Base-by-base conservation (phyloP, 2,329 filamentous ascomycete species). In the Ascochyta viciae-villosae region DNA sequence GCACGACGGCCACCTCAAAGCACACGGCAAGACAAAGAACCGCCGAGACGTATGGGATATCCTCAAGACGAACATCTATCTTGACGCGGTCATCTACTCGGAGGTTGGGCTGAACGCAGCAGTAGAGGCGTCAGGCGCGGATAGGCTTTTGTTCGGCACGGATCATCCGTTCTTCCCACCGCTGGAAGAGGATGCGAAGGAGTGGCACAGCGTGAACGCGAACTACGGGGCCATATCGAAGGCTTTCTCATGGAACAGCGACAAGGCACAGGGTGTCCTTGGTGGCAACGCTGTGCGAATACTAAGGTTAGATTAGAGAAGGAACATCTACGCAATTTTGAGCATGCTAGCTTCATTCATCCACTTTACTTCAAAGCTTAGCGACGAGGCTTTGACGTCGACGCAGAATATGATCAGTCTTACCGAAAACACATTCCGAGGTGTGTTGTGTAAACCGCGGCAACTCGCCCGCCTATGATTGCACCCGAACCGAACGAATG, bases 161-260 rank as follows among this genome's bases (percentile, higher is more conserved):
- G 90, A 93, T 71, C 89, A 93, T 73, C 90, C 90, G 0, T 93
- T 94, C 78, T 94, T 94, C 75, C 90, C 90, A n/a, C 90, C 90
- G 0, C 75, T 92, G 16, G 82, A 81, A 29, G 80, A 77, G 33
- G 85, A 87, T 45, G 85, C 86, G 54, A 83, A 81, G 34, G 83
- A 87, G 65, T 92, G 89, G 89, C 82, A 87, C 66, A 91, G 89
- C 68, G 88, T 91, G 3, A 84, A 77, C 48, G 80, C 80, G 34
- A 87, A 87, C 61, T 82, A 81, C 58, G 65, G 78, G 6, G 85
- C 86, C 6, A 85, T 88, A n/a, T 72, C 78, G 15, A 77, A 76
- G 9, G 80, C 83, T 0, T 80, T 87, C 34, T 80, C 76, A 38
- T 79, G 56, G 1, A 63, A 81, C 4, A 77, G 78, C 13, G 68